Conservation (phyloP, 2,329 filamentous ascomycete species). For the Alternaria brassicicola region DNA sequence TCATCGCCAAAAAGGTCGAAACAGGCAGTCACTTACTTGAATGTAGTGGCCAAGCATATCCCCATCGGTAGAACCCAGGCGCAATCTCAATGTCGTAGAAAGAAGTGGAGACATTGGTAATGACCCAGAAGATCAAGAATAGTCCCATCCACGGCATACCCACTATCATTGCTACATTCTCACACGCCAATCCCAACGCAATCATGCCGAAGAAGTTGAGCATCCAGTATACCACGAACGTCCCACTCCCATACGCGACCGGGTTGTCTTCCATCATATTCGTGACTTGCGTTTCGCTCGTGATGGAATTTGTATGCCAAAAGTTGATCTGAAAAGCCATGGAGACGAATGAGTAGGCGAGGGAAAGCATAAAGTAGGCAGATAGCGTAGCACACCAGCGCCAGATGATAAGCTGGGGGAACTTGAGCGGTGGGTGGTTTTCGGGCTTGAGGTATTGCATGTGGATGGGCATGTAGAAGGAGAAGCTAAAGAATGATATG, state of each 20-base stretch:
- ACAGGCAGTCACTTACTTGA: conserved; percentile 51
- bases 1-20: too few relatives aligned
- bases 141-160: conserved; percentile 66
- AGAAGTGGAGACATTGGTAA: conserved; percentile 66
- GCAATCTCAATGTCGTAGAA: conserved; percentile 67
- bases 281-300: conserved; percentile 53
- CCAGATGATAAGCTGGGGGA: conserved; percentile 64
- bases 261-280: conserved; percentile 51
- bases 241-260: conserved; percentile 62
- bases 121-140: conserved; percentile 72
- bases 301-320: conserved; percentile 48
- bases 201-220: conserved; percentile 68
- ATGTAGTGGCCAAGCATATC: conserved; percentile 68
- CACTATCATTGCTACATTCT: conserved; percentile 69
- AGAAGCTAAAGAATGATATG: conserved; percentile 69
- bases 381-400: conserved; percentile 62
- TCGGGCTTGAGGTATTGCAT: conserved; percentile 62
- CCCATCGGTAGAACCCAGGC: conserved; percentile 66
- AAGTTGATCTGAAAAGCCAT: conserved; percentile 70
- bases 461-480: conserved; percentile 69
- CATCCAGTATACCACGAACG: conserved; percentile 69
- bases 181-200: conserved; percentile 66
- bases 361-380: conserved; percentile 66
- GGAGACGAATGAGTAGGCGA: conserved; percentile 68
- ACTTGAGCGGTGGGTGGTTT: conserved; percentile 63